Evolutionary conservation across 306 rosid genomes (phyloP), one percentile per base, ranked within the genome.

Genomic region (Begonia fuchsioides): DNA sequence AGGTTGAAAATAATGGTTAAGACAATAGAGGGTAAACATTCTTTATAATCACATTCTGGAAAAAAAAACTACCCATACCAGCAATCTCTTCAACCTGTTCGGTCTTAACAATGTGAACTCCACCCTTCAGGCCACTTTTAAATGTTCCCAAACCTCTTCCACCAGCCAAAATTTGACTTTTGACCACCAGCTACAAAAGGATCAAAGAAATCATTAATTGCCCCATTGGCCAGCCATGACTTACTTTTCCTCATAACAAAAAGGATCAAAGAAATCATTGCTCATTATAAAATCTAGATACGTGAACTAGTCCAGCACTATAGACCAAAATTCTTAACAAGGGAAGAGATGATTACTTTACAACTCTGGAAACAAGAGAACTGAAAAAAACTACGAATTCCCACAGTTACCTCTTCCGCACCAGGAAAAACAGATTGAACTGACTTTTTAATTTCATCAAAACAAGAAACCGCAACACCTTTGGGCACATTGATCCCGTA

Each of bases 111-210:
- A 92, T 92, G 62, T 92, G 98, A 44, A 92, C 98, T 61, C 98
- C 98, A 15, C 96, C 98, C 83, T 82, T 52, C 50, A 92, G 78
- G 51, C 98, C 98, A 39, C 68, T 92, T 65, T 77, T 79, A 62
- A 92, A 92, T 4, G 94, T 92, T 59, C 98, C 98, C 70, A 92
- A 58, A 11, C 98, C 98, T 57, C 98, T 72, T 61, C 98, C 98
- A 59, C 98, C 96, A 10, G 98, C 98, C 75, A 92, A 73, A 65
- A 92, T 81, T 61, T 77, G 85, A 65, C 85, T 77, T 65, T 77
- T 77, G 45, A 77, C 77, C 43, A 77, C 85, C 75, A 77, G 55
- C 85, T 77, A 72, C 69, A 55, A 48, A 8, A 66, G 47, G 65
- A 50, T 44, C 45, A 15, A 59, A 70, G 53, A 78, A 56, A 66